Evolutionary conservation across 2,329 filamentous ascomycete species (phyloP), one percentile per base, ranked within the genome.

Genomic region (Blastomyces silverae): DNA sequence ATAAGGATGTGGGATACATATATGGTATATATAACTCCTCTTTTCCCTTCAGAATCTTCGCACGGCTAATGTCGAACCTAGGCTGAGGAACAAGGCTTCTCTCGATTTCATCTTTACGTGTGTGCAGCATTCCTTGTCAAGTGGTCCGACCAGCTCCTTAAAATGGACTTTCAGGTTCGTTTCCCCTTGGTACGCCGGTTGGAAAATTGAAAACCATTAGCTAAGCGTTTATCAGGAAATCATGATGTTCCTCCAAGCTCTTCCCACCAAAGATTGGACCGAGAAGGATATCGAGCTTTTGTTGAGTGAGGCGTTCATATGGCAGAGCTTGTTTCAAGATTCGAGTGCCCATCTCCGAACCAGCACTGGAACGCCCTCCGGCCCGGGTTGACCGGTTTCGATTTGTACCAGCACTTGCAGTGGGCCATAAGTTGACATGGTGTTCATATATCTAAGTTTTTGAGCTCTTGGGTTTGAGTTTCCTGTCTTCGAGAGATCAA

Each of bases 1-100:
- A 96, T 99, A 68, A 85, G 94, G 70, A 99, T 99, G 94, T 99
- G 94, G 94, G 94, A 99, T 77, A 99, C 94, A 34, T 99, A 99
- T 79, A 85, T 99, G 80, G 93, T 97, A 81, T 75, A 87, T 79
- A 62, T 17, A 58, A 48, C 28, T 31, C 13, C 22, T 39, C 39
- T 57, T 34, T 28, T 53, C 37, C 22, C 58, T 37, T 17, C 52
- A 22, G 25, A 20, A 50, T 63, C 62, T 68, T 64, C 17, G 15
- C 59, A 34, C 5, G 66, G 71, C 69, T 68, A 69, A 67, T 62
- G 22, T 66, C 66, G 17, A 44, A 50, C 67, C 66, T 70, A 97
- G 93, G 92, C 94, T 60, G 95, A 99, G 82, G 94, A 97, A 73
- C 92, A 97, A 79, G 95, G 94, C 60, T 99, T 99, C 78, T 97